These are phyloP conservation scores for Daldinia grandis DNA, from an alignment of 495 filamentous ascomycete genomes.

Conservation along the genomic window DNA sequence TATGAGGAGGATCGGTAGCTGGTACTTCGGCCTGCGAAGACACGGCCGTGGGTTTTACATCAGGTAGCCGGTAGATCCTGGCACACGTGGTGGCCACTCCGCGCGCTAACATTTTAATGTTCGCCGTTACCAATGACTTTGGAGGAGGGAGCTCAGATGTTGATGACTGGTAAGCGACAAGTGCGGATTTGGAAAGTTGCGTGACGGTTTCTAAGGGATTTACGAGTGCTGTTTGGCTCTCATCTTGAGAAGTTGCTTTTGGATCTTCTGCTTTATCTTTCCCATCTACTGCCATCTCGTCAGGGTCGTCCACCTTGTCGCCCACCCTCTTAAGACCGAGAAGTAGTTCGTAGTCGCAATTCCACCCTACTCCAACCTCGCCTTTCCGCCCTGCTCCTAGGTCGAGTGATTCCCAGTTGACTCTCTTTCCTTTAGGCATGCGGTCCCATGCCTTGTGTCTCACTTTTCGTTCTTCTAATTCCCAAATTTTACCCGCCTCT, in stretches of 20 bases:
- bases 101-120: constrained; percentile 49
- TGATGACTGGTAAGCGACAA: constrained; percentile 33
- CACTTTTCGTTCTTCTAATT: constrained; percentile 67
- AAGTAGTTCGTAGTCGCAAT: constrained; percentile 85
- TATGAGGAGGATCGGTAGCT: constrained; percentile 41
- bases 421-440: constrained; percentile 81
- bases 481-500: constrained; percentile 79
- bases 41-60: constrained; percentile 6
- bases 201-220: constrained; percentile 33
- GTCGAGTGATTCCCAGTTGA: constrained; percentile 78
- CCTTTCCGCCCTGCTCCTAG: constrained; percentile 79
- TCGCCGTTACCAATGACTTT: constrained; percentile 45
- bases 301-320: constrained; percentile 45
- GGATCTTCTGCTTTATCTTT: constrained; percentile 39
- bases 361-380: constrained; percentile 84
- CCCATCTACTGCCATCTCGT: constrained; percentile 30
- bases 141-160: constrained; percentile 18
- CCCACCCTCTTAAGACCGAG: constrained; percentile 42
- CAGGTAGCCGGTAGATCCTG: constrained; percentile 58
- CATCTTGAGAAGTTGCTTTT: constrained; percentile 12
- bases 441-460: constrained; percentile 76
- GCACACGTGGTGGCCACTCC: constrained; percentile 54
- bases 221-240: constrained; percentile 3
- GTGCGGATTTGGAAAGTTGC: constrained; percentile 45
- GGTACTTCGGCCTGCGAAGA: constrained; percentile 54